phyloP scores from a whole-genome alignment of 345 rosid genomes.

The Cardamine occulta region DNA sequence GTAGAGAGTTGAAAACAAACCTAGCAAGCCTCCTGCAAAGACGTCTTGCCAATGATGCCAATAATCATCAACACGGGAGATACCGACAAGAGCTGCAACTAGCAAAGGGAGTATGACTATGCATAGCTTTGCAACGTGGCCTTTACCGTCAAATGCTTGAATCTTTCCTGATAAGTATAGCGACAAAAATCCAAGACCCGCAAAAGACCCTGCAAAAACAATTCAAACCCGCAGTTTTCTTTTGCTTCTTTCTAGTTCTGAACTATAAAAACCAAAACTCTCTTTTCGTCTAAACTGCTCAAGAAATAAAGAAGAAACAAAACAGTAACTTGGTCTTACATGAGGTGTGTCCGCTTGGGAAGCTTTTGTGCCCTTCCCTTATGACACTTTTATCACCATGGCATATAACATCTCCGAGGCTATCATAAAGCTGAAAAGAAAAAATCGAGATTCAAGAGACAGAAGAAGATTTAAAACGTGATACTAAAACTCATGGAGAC shows the following conservation, averaged over 20 bases:
- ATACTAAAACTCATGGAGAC: conserved; percentile 32
- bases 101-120: conserved; percentile 66
- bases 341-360: conserved; percentile 92
- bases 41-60: conserved; percentile 94
- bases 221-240: neutral
- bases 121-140: conserved; percentile 78
- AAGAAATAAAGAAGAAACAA: neutral
- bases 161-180: conserved; percentile 73
- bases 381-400: conserved; percentile 67
- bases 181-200: conserved; percentile 65
- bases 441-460: conserved; percentile 20
- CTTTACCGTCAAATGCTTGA: conserved; percentile 65
- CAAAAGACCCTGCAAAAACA: conserved; percentile 62
- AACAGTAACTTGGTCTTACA: conserved; percentile 47
- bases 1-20: conserved; percentile 44
- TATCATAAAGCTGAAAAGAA: conserved; percentile 63
- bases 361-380: conserved; percentile 91
- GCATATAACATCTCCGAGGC: conserved; percentile 72
- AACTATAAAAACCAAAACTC: neutral
- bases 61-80: conserved; percentile 87
- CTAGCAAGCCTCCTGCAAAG: conserved; percentile 78
- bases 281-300: neutral
- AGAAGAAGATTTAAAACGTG: conserved; percentile 16
- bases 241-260: conserved; percentile 12
- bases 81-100: conserved; percentile 65